Base-by-base conservation (phyloP, 202 grass and related monocot species). In the Elaeis oleifera region DNA sequence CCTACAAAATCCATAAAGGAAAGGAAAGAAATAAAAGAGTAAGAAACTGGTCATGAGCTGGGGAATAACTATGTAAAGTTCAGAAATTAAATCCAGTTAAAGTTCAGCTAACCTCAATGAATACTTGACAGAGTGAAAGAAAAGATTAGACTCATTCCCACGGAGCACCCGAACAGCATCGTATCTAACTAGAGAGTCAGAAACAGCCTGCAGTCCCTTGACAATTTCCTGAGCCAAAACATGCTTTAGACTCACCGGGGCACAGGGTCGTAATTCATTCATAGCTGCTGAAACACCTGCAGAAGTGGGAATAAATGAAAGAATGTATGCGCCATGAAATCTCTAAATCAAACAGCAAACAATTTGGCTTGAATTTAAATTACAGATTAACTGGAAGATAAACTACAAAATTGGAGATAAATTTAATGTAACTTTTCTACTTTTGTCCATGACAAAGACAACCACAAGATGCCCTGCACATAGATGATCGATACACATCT, bases 111-210 rank as follows among this genome's bases (percentile, higher is more conserved):
- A 99, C 95, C 95, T 99, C 95, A 14, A 99, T 54, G 72, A 94
- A 99, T 56, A 72, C 78, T 21, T 89, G 85, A 79, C 95, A 94
- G 68, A 99, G 85, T 65, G 95, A 82, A 60, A 89, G 83, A 69
- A 99, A 61, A 99, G 85, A 26, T 82, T 70, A 0, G 95, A 99
- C 44, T 99, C 95, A 9, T 99, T 99, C 24, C 88, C 89, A 24
- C 88, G 80, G n/a, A 99, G 79, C 77, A 99, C 89, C 51, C 85
- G 72, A 84, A 94, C 87, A 25, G 95, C 88, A 66, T 99, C 94
- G 75, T 99, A 99, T 82, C 84, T 86, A 13, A 99, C 75, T 69
- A 99, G 78, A 65, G 95, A 99, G 27, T 94, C 83, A 53, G 95
- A 94, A 53, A 99, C 80, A 36, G 83, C 83, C 70, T 94, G 82